Evolutionary conservation across 2,329 filamentous ascomycete genomes (phyloP), one percentile per base, ranked within the genome.

Genomic region (Clarireedia sp.): DNA sequence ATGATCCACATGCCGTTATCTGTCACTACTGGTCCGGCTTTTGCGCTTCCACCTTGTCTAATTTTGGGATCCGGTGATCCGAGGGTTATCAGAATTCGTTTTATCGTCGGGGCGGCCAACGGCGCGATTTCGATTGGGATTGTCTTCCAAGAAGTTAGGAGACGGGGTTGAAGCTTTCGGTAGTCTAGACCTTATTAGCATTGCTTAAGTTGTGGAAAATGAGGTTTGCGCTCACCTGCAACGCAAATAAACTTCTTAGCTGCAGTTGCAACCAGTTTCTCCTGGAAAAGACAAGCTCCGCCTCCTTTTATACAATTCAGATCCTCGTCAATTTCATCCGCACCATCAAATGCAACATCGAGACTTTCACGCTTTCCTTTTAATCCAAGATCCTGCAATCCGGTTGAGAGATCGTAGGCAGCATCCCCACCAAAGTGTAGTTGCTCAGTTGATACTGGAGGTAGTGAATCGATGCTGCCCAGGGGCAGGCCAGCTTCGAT

Each of bases 271-370:
- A 99, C 91, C 37, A 99, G 78, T 76, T 99, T 99, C 75, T 99
- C 94, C 72, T 97, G 94, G 75, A 96, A 95, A 55, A 97, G 74
- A 72, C 94, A 99, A n/a, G 90, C 94, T 57, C 94, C 94, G 49
- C 94, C 94, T 54, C 94, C 94, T 76, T 97, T 97, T 75, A 99
- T 97, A 68, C 92, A 90, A 73, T 97, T 99, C 58, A 99, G 74
- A 51, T 95, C 88, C 47, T 89, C 85, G 69, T 99, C 94, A 33
- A 99, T 90, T 75, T 99, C 94, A 70, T 99, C 94, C 3, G 94
- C 94, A 53, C 94, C 94, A 68, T 99, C 94, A 69, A 99, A 99
- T 49, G 88, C 89, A 17, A 97, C 87, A 66, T 97, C 92, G 26
- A 99, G 79, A 68, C 84, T 72, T 57, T 72, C 67, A 46, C 73